Conservation (phyloP, 1,139 yeast genomes). For the Debaryomyces singareniensis region DNA sequence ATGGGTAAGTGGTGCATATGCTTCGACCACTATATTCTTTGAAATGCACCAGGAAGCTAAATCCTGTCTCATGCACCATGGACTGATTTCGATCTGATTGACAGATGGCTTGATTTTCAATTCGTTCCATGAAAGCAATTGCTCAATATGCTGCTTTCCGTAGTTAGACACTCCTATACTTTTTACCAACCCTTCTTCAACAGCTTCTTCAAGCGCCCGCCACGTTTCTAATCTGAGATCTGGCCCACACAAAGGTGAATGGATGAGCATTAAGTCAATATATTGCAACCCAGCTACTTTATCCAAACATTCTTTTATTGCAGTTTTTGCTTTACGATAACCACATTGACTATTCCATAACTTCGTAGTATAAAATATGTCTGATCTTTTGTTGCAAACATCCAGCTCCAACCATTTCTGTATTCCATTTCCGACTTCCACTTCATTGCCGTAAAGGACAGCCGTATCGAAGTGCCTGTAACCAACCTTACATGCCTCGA, state of each 20-base stretch:
- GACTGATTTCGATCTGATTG: slow-evolving; percentile 67
- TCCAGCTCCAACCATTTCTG: slow-evolving; percentile 45
- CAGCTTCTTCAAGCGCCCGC: slow-evolving; percentile 60
- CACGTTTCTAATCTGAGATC: slow-evolving; percentile 47
- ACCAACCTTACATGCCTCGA: slow-evolving; percentile 43
- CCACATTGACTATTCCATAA: slow-evolving; percentile 33
- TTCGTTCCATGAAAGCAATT: slow-evolving; percentile 47
- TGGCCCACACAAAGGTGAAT: slow-evolving; percentile 55
- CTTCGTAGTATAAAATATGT: slow-evolving; percentile 58
- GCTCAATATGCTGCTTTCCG: slow-evolving; percentile 56
- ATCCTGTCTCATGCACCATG: slow-evolving; percentile 69
- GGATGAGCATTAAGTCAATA: slow-evolving; percentile 51
- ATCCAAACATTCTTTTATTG: slow-evolving; percentile 21
- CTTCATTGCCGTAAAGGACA: slow-evolving; percentile 48
- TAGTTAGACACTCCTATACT: slow-evolving; percentile 68
- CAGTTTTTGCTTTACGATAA: slow-evolving; percentile 14
- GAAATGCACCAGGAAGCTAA: slow-evolving; percentile 47
- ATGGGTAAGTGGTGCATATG: slow-evolving; percentile 36
- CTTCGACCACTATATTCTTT: slow-evolving; percentile 27
- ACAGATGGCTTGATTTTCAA: slow-evolving; percentile 50
- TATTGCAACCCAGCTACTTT: slow-evolving; percentile 32
- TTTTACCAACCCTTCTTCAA: slow-evolving; percentile 47
- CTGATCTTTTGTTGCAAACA: slow-evolving; percentile 44
- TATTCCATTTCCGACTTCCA: slow-evolving; percentile 52
- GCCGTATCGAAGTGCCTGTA: slow-evolving; percentile 61